Percentiles rank a stretch among this genome's conserved stretches.
These are phyloP conservation scores for Candida andamanensis DNA, from an alignment of 805 yeast genomes.

Conservation along the genomic window DNA sequence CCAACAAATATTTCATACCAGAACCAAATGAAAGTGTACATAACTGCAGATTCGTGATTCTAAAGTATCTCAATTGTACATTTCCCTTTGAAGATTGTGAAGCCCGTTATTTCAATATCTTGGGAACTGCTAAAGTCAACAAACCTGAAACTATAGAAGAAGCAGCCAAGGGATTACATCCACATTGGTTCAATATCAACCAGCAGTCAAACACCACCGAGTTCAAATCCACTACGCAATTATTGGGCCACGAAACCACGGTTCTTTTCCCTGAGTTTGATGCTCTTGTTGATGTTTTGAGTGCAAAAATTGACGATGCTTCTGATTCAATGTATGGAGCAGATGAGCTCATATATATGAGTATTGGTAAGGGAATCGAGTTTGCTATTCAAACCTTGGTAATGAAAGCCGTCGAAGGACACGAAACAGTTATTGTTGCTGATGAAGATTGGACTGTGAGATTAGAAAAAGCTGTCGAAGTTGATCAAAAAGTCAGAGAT, in stretches of 20 bases:
- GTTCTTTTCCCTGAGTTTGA: slow-evolving; percentile 53
- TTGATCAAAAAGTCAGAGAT: slow-evolving; percentile 48
- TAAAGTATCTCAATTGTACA: slow-evolving; percentile 59
- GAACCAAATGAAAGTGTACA: slow-evolving; percentile 26
- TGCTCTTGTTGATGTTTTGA: slow-evolving; percentile 26
- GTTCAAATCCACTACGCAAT: slow-evolving; percentile 40
- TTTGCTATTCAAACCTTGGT: slow-evolving; percentile 58
- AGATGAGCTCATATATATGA: not conserved
- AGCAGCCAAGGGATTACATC: slow-evolving; percentile 73
- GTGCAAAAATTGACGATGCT: slow-evolving; percentile 8
- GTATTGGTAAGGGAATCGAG: slow-evolving; percentile 18
- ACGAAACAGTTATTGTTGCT: slow-evolving; percentile 50
- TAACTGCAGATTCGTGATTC: slow-evolving; percentile 56
- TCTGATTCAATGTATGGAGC: slow-evolving; percentile 30
- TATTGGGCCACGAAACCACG: slow-evolving; percentile 36
- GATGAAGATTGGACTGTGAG: slow-evolving; percentile 75
- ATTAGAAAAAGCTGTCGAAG: slow-evolving; percentile 61
- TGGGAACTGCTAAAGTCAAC: slow-evolving; percentile 55
- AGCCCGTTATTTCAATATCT: slow-evolving; percentile 61
- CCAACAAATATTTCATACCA: slow-evolving; percentile 27
- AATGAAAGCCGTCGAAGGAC: slow-evolving; percentile 55
- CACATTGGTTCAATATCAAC: slow-evolving; percentile 65
- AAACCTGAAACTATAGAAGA: slow-evolving; percentile 76
- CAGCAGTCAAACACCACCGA: slow-evolving; percentile 40
- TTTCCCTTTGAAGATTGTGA: slow-evolving; percentile 64